These are phyloP conservation scores for Chlorella sorokiniana DNA, from an alignment of 139 green algal species.

Conservation along the genomic window DNA sequence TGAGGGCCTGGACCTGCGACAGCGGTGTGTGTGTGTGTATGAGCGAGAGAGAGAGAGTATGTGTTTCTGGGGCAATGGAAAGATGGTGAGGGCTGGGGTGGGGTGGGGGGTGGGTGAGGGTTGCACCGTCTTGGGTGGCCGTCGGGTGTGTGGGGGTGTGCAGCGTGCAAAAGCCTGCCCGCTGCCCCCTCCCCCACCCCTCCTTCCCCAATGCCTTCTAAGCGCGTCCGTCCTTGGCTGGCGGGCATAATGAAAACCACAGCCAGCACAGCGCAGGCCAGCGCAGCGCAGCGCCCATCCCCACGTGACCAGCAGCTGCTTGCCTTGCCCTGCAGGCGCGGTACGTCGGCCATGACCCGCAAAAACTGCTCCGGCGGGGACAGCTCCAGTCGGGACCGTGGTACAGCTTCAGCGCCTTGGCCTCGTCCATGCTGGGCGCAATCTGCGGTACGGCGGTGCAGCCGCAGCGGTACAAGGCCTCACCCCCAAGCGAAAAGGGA, in stretches of 20 bases:
- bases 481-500: no score
- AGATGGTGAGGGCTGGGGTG: neutral
- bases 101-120: neutral
- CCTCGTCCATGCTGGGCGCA: conserved; percentile 56
- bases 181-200: neutral
- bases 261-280: neutral
- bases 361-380: conserved; percentile 67
- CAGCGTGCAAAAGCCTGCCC: neutral
- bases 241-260: neutral
- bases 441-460: conserved; percentile 50
- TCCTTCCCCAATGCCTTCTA: neutral
- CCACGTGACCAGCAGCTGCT: no score
- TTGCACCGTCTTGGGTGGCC: neutral
- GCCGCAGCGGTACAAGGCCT: no score
- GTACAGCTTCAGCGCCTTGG: conserved; percentile 43
- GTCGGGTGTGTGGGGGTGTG: neutral
- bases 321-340: conserved; percentile 60
- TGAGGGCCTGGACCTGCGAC: conserved; percentile 27
- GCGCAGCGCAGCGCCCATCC: neutral
- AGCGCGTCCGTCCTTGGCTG: neutral
- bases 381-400: conserved; percentile 41
- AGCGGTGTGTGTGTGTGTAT: neutral
- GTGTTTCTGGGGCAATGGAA: neutral
- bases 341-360: conserved; percentile 52
- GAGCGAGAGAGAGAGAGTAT: neutral